Evolutionary conservation across 352 stramenopile species (phyloP).

Genomic region (Globisporangium mamillatum): DNA sequence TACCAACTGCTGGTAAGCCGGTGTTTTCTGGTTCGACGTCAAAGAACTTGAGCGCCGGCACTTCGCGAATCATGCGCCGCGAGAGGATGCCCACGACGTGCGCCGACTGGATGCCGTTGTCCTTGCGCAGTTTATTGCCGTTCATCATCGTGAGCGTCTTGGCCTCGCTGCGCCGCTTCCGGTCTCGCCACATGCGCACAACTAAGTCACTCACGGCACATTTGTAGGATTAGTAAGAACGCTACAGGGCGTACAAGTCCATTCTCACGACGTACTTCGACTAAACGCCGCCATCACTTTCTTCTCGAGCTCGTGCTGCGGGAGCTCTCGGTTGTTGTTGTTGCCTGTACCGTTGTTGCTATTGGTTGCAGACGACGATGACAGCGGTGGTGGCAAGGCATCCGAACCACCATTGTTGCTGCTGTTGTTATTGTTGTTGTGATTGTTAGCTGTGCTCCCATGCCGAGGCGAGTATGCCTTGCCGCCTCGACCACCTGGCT

Average conservation of each 20-base stretch:
- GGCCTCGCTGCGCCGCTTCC: conserved; percentile 44
- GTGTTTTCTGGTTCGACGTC: conserved; percentile 36
- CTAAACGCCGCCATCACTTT: conserved; percentile 52
- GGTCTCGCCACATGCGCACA: conserved; percentile 59
- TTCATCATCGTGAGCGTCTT: conserved; percentile 53
- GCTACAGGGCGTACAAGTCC: no score
- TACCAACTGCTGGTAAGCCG: neutral
- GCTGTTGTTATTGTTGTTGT: neutral
- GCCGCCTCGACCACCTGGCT: conserved; percentile 21
- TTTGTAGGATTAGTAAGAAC: no score
- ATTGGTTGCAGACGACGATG: neutral
- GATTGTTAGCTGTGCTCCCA: neutral
- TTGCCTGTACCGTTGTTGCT: conserved; percentile 1
- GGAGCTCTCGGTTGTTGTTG: conserved; percentile 17
- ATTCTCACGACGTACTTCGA: conserved; percentile 35
- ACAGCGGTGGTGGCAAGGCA: neutral
- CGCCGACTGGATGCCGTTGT: conserved; percentile 53
- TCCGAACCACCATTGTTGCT: neutral
- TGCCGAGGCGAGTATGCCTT: conserved; percentile 20
- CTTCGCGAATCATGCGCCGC: conserved; percentile 64
- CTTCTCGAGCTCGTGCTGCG: conserved; percentile 28
- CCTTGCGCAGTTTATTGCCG: conserved; percentile 48
- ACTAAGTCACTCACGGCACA: conserved; percentile 24
- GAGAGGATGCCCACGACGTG: conserved; percentile 78
- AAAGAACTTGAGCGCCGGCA: conserved; percentile 80